Base-by-base conservation (phyloP, 768 basidiomycete genomes). In the Coprinopsis sp. region DNA sequence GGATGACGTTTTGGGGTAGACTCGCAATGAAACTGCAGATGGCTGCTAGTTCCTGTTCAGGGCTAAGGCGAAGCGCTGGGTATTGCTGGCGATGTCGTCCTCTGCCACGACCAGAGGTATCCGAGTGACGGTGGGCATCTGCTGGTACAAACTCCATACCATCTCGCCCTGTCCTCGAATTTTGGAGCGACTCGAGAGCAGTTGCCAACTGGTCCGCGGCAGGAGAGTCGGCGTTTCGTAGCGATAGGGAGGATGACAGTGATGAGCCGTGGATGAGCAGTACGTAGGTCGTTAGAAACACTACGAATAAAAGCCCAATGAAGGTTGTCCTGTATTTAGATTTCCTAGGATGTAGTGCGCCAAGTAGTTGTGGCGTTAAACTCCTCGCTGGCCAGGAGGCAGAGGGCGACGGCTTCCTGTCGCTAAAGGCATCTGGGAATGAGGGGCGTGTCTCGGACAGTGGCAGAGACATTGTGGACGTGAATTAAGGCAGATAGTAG, bases 1-100 rank as follows among this genome's bases (percentile, higher is more conserved):
- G 87, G 47, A 92, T 79, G 46, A 82, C 72, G 63, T 91, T 91
- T 62, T 85, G 79, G 0, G 85, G 78, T 18, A 88, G 72, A 41
- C 82, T 81, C 0, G 80, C 79, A 33, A 91, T 70, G 64, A 90
- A 91, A 47, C 77, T 79, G 2, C 83, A 76, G 37, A 89, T 66
- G 2, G 88, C 85, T 2, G 85, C 86, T 16, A 91, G 76, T 58
- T 91, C 88, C 58, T 89, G 75, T 1, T 66, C 61, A 0, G 68
- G 58, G 31, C 72, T 65, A 48, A 90, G 73, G 12, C 60, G 42
- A 31, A 87, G 56, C 24, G 77, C 67, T 1, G 71, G 66, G 27
- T 29, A 29, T 13, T 67, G 37, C 42, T 60, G 54, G 50, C 53
- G 44, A 30, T 52, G 61, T 30, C 53, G 40, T 3, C 41, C 40